phyloP scores from a whole-genome alignment of 208 protist genomes.

The Angomonas desouzai region DNA sequence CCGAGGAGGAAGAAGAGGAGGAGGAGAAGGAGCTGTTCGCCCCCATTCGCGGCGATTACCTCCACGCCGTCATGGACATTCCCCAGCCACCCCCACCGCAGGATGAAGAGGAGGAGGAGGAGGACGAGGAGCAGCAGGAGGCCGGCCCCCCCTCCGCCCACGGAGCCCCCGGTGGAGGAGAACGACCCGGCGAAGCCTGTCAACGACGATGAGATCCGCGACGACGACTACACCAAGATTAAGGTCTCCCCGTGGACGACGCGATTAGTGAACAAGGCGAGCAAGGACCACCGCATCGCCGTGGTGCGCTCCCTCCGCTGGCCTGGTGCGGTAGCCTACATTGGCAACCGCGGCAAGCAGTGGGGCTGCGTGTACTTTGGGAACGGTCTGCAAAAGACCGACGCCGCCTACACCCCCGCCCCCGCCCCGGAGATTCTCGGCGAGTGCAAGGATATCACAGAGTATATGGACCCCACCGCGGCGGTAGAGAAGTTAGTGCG shows the following conservation, averaged over 20 bases:
- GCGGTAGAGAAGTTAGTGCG: slow-evolving; percentile 89
- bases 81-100: slow-evolving; percentile 78
- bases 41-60: slow-evolving; percentile 69
- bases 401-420: slow-evolving; percentile 78
- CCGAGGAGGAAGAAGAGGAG: slow-evolving; percentile 60
- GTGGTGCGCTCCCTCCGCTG: slow-evolving; percentile 84
- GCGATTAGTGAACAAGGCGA: slow-evolving; percentile 75
- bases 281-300: slow-evolving; percentile 78
- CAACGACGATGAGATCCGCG: slow-evolving; percentile 73
- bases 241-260: slow-evolving; percentile 82
- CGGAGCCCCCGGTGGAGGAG: slow-evolving; percentile 43
- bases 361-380: slow-evolving; percentile 90
- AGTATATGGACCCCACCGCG: slow-evolving; percentile 83
- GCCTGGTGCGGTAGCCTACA: slow-evolving; percentile 85
- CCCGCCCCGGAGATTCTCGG: slow-evolving; percentile 66
- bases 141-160: slow-evolving; percentile 6
- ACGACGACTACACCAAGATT: slow-evolving; percentile 83
- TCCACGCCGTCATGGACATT: slow-evolving; percentile 82
- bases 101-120: slow-evolving; percentile 78
- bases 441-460: slow-evolving; percentile 82
- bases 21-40: slow-evolving; percentile 85
- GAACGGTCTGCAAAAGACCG: slow-evolving; percentile 84
- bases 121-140: slow-evolving; percentile 45
- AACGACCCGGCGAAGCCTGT: slow-evolving; percentile 77
- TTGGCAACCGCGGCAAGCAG: slow-evolving; percentile 61